These are phyloP conservation scores for Fusarium sp. DNA, from an alignment of 2,329 filamentous ascomycete species.

Conservation along the genomic window DNA sequence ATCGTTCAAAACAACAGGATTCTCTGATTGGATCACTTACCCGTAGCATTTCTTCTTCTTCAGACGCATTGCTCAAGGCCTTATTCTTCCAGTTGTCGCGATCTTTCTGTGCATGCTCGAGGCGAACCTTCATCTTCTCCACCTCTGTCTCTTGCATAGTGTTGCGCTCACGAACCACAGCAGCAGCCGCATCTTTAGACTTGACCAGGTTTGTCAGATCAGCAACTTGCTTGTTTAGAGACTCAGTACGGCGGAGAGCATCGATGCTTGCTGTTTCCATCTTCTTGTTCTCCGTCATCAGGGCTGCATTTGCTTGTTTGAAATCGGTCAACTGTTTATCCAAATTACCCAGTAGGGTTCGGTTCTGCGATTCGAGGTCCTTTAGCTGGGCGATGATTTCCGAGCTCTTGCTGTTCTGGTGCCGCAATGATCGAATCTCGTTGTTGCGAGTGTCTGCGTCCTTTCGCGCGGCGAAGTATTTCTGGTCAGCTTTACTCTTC, in stretches of 20 bases:
- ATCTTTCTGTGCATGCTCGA: conserved; percentile 83
- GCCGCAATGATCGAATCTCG: conserved; percentile 80
- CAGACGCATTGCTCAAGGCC: conserved; percentile 80
- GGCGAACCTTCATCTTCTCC: conserved; percentile 79
- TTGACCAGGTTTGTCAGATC: conserved; percentile 80
- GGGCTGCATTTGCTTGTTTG: conserved; percentile 77
- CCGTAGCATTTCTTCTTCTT: conserved; percentile 85
- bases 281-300: conserved; percentile 77
- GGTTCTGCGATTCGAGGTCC: conserved; percentile 82
- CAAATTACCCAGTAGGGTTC: conserved; percentile 79
- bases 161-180: conserved; percentile 63
- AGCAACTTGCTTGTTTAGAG: conserved; percentile 76
- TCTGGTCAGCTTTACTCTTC: conserved; percentile 96
- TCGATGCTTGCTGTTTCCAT: conserved; percentile 79
- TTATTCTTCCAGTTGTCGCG: conserved; percentile 87
- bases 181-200: conserved; percentile 73
- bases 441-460: conserved; percentile 85
- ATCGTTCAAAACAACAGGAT: neutral
- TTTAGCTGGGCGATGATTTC: conserved; percentile 95
- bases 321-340: conserved; percentile 91
- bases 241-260: conserved; percentile 73
- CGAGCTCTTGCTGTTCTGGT: conserved; percentile 87
- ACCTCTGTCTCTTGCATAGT: conserved; percentile 76
- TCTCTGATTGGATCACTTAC: conserved; percentile 62
- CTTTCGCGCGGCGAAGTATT: conserved; percentile 96